These are phyloP conservation scores for Plasmodium inui DNA, from an alignment of 169 alveolate genomes.

Conservation along the genomic window DNA sequence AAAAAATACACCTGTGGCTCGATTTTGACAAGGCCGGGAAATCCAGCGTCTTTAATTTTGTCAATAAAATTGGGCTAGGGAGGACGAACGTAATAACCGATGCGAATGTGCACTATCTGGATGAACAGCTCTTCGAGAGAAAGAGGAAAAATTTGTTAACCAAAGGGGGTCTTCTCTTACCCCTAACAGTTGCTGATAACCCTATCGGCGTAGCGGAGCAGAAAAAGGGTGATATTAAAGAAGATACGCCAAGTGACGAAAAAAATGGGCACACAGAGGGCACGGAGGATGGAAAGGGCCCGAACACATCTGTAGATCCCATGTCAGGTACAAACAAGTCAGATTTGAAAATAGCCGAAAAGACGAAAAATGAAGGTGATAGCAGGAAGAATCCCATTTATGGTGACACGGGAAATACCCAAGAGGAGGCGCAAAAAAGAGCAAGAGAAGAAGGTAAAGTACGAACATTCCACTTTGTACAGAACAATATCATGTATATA, in stretches of 20 bases:
- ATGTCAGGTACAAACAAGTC: background rate
- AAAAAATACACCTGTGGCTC: slow-evolving; percentile 93
- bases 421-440: background rate
- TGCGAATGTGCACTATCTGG: slow-evolving; percentile 51
- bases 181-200: background rate
- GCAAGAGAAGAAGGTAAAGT: background rate
- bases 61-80: slow-evolving; percentile 92
- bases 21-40: slow-evolving; percentile 96
- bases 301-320: background rate
- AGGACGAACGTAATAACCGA: slow-evolving; percentile 91
- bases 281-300: background rate
- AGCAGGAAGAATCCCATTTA: background rate
- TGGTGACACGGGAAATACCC: background rate
- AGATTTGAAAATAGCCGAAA: background rate
- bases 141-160: slow-evolving; percentile 3
- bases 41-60: slow-evolving; percentile 91
- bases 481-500: slow-evolving; percentile 53
- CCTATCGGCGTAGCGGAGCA: background rate
- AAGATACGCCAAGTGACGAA: background rate
- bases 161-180: background rate
- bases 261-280: background rate
- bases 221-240: slow-evolving; percentile 23
- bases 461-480: slow-evolving; percentile 9
- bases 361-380: background rate
- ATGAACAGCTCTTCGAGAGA: slow-evolving; percentile 36